phyloP scores from a whole-genome alignment of 179 eudicot genomes.

The Heliamphora pulchella region DNA sequence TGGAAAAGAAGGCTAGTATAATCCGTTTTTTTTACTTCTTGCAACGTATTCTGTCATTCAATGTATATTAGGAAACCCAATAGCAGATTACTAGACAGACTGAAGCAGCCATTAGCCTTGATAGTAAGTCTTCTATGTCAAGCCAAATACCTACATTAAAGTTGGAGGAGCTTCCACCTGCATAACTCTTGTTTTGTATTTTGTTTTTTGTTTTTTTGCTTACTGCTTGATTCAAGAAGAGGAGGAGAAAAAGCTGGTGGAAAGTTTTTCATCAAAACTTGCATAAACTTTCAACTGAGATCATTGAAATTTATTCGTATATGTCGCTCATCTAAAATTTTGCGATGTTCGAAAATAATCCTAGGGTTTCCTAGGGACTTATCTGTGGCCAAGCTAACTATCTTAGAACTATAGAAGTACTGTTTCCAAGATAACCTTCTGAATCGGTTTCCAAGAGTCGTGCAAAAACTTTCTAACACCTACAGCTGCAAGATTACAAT shows the following conservation, averaged over 20 bases:
- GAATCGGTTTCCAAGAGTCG: too few relatives aligned
- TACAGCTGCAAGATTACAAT: too few relatives aligned
- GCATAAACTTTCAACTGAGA: neutral
- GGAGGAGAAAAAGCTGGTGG: neutral
- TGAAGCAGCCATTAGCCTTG: neutral
- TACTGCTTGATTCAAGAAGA: too few relatives aligned
- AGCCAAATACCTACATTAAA: neutral
- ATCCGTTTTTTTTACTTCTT: neutral
- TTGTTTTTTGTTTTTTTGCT: too few relatives aligned
- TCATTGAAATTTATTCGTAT: too few relatives aligned
- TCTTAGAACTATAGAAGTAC: neutral
- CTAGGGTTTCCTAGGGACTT: neutral
- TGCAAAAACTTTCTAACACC: too few relatives aligned
- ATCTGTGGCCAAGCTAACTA: too few relatives aligned
- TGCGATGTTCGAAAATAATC: neutral
- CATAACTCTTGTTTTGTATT: neutral
- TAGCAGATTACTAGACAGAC: neutral
- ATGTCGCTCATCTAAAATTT: too few relatives aligned
- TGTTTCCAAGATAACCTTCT: too few relatives aligned
- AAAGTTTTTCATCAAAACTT: neutral
- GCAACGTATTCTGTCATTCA: neutral
- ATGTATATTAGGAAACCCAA: neutral
- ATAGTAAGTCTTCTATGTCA: neutral
- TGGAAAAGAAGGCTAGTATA: neutral
- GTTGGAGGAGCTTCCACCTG: neutral